A percentile compares a stretch with the other conserved stretches of the same genome.
phyloP scores from a whole-genome alignment of 2,329 filamentous ascomycete genomes.

The Botrytis paeoniae region DNA sequence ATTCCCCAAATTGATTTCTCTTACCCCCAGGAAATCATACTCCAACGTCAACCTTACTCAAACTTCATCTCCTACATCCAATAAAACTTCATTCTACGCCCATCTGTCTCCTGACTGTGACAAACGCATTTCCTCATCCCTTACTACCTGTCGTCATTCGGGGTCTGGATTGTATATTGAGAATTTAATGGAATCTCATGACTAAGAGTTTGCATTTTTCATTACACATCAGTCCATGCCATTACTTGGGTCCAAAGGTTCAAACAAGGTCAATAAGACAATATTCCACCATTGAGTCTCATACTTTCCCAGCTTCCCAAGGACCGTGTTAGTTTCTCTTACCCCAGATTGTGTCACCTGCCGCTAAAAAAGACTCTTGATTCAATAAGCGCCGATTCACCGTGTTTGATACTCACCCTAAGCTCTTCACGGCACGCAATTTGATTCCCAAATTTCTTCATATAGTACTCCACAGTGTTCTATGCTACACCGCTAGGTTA shows the following conservation, averaged over 20 bases:
- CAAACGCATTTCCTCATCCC: constrained; percentile 19
- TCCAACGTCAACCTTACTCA: neutral
- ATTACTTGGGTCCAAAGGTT: constrained; percentile 1
- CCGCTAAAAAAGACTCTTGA: constrained; percentile 16
- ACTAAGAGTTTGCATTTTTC: constrained; percentile 31
- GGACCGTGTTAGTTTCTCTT: constrained; percentile 20
- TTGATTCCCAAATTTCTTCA: constrained; percentile 9
- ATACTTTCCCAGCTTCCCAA: constrained; percentile 12
- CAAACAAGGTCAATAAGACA: constrained; percentile 4
- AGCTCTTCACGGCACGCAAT: constrained; percentile 20
- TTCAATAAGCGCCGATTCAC: constrained; percentile 11
- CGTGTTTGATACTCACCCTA: constrained; percentile 13
- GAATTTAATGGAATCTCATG: constrained; percentile 28
- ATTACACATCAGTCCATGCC: constrained; percentile 28
- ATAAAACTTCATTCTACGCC: neutral
- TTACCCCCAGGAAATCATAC: constrained; percentile 17
- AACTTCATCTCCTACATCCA: neutral
- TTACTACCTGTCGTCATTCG: constrained; percentile 9
- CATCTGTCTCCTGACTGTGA: constrained; percentile 22
- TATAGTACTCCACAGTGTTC: neutral
- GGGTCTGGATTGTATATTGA: constrained; percentile 2
- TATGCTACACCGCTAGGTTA: constrained; percentile 17
- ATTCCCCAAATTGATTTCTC: constrained; percentile 15
- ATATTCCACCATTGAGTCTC: constrained; percentile 5
- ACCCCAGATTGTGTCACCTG: constrained; percentile 33